Evolutionary conservation across 345 rosid species (phyloP), one percentile per base, ranked within the genome.

Genomic region (Barbarea vulgaris): DNA sequence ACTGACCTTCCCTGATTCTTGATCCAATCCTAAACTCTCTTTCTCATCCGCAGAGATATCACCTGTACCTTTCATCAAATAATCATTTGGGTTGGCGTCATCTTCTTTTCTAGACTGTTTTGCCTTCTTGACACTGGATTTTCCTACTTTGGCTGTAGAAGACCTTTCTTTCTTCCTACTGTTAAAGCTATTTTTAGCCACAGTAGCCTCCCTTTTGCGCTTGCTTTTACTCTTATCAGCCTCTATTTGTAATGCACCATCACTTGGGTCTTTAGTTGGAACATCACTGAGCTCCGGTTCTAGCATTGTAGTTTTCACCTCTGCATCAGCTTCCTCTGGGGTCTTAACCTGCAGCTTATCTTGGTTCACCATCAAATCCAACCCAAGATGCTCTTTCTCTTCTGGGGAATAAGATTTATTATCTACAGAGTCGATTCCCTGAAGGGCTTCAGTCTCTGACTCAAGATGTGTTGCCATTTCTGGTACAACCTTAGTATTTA

Each of bases 371-470:
- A 61, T 36, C 51, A 71, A 62, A 58, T 59, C 80, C 52, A 69
- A 37, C 52, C 36, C 85, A 73, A 3, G 19, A 50, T 77, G 75
- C 68, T 70, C 77, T 52, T 77, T 77, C 55, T 87, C 93, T 54
- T 83, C 83, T 41, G 90, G 85, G 72, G 83, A 72, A 75, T 85
- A 78, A 34, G 91, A 87, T 70, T 85, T 89, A 53, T 81, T 85
- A 65, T 82, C 86, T 75, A 79, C 62, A 47, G 55, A 62, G 12
- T 50, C 74, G 37, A 46, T 55, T 53, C 39, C 69, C 28, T 55
- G 52, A 63, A 25, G 63, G 25, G 21, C 58, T 47, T 36, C 64
- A 78, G 74, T 68, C 73, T 70, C 81, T 34, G 77, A 27, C 55
- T 34, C 70, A 57, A 12, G 18, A 18, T 33, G 37, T 69, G 59